Conservation (phyloP, 306 rosid genomes). For the Cercis canadensis region DNA sequence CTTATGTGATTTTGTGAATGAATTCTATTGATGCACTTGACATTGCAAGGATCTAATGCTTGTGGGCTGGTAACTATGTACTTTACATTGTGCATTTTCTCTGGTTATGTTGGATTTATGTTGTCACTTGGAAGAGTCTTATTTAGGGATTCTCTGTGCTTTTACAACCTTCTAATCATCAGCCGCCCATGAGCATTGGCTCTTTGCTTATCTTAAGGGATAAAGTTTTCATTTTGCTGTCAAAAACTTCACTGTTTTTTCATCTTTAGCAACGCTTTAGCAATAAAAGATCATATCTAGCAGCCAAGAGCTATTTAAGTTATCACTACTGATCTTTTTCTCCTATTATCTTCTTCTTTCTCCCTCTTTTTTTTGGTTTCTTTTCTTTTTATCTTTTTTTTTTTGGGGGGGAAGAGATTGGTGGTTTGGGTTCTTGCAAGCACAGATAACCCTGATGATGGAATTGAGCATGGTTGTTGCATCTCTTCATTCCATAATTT, state of each 20-base stretch:
- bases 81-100: not conserved
- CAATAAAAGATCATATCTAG: too few species aligned
- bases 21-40: conserved; percentile 21
- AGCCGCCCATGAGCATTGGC: not conserved
- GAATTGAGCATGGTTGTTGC: not conserved
- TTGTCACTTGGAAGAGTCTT: not conserved
- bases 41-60: not conserved
- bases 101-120: not conserved
- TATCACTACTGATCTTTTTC: too few species aligned
- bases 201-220: not conserved
- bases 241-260: not conserved
- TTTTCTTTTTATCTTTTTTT: too few species aligned
- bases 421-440: too few species aligned
- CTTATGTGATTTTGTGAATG: conserved; percentile 7
- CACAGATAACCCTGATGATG: too few species aligned
- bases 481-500: not conserved
- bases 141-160: not conserved
- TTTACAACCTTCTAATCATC: not conserved
- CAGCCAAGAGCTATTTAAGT: too few species aligned
- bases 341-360: too few species aligned
- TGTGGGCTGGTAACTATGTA: not conserved
- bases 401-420: too few species aligned
- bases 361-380: too few species aligned
- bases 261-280: too few species aligned
- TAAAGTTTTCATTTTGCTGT: conserved; percentile 3